Base-by-base conservation (phyloP, 257 asterid genomes). In the Mentha longifolia region DNA sequence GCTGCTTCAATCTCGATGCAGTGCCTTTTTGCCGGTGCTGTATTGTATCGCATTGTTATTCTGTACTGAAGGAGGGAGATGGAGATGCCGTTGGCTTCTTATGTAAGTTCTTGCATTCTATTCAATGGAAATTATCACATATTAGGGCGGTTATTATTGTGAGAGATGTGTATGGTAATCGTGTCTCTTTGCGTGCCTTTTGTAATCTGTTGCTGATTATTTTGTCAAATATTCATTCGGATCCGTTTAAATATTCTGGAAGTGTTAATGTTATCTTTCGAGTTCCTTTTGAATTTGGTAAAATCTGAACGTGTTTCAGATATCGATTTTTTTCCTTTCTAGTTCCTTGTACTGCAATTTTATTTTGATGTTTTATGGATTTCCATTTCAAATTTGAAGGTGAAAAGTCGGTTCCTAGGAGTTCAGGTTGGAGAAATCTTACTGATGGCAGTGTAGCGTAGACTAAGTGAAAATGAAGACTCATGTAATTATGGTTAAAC, bases 401-500 rank as follows among this genome's bases (percentile, higher is more conserved):
- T 77, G 84, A 65, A 68, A 33, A 35, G 33, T 65, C 50, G 61
- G 64, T 62, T 74, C 63, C 65, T 35, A 35, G 33, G 25, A 55
- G 31, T 59, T 74, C 30, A 70, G 71, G 50, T 20, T 39, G 51
- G 78, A 30, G 74, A 35, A 70, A 73, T 55, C 52, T 60, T 33
- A 64, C 47, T 28, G 68, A 51, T 17, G 58, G 54, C 35, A 33
- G 65, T 69, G 72, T 74, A 69, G 79, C 52, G 33, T 63, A 65
- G 33, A 28, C 22, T 60, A 10, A 19, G 61, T 28, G 67, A 72
- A 65, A 33, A 89, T 87, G 91, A 87, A 80, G 89, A 67, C 84
- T 11, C 88, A 78, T 52, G 75, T 74, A 37, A 86, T 65, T 74
- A 79, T 82, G 95, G 77, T 71, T 74, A 89, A 81, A 78, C 87